Conservation (phyloP, 2,329 filamentous ascomycete species). For the Fusarium devonianum region DNA sequence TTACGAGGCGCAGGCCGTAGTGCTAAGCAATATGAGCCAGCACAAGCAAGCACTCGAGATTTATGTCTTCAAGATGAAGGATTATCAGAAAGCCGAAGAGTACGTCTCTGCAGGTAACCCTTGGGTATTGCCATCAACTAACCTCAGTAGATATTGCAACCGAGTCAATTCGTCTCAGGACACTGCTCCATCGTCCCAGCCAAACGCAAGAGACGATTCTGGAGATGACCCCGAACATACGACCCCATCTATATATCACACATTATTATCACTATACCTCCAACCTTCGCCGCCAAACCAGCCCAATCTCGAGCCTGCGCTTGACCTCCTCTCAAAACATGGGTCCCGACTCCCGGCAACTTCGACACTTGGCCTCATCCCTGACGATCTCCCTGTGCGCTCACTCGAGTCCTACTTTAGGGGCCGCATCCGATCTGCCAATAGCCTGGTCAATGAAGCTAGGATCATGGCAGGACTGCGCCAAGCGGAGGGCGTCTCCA, state of each 20-base stretch:
- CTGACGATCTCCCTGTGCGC: conserved; percentile 76
- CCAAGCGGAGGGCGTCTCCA: conserved; percentile 79
- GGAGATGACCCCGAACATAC: conserved; percentile 55
- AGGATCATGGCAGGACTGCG: conserved; percentile 79
- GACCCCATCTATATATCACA: conserved; percentile 86
- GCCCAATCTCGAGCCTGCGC: conserved; percentile 77
- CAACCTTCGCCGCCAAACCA: conserved; percentile 77
- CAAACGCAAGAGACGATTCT: conserved; percentile 45
- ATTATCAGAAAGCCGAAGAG: conserved; percentile 92
- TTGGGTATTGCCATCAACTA: conserved; percentile 15
- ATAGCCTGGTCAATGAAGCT: conserved; percentile 80
- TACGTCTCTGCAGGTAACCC: conserved; percentile 53
- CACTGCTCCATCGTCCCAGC: conserved; percentile 46
- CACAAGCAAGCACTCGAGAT: conserved; percentile 97
- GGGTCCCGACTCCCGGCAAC: conserved; percentile 88
- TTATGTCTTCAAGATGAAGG: conserved; percentile 91
- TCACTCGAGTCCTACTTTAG: conserved; percentile 91
- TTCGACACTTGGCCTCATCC: conserved; percentile 86
- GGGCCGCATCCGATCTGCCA: conserved; percentile 86
- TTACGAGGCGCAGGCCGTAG: conserved; percentile 87
- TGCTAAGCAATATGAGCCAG: conserved; percentile 92
- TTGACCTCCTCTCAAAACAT: conserved; percentile 89
- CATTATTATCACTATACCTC: conserved; percentile 87
- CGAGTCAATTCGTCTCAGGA: conserved; percentile 73
- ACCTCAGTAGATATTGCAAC: conserved; percentile 78